Base-by-base conservation (phyloP, 1,284 basidiomycete genomes). In the Sporisorium scitamineum region DNA sequence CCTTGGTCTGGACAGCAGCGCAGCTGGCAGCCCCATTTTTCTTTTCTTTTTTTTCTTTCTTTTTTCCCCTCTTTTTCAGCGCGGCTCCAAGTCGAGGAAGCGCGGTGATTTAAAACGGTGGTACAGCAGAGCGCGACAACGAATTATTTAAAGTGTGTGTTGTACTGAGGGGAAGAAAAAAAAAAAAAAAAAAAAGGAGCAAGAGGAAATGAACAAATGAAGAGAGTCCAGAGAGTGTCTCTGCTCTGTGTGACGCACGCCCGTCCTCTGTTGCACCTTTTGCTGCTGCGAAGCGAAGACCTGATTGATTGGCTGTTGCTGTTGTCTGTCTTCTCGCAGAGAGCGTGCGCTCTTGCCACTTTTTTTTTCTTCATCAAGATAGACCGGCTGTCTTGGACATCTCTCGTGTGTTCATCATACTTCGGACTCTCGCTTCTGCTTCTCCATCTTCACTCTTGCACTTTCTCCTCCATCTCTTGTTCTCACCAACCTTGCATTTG, bases 261-360 rank as follows among this genome's bases (percentile, higher is more conserved):
- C n/a, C n/a, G n/a, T 37, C 9, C 7, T 39, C 37, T n/a, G 14
- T n/a, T n/a, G 18, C n/a, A n/a, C n/a, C n/a, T n/a, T n/a, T n/a
- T n/a, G n/a, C n/a, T n/a, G n/a, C n/a, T n/a, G n/a, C n/a, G n/a
- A n/a, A n/a, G n/a, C 37, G 37, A 39, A 37, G 44, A 11, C 34
- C 22, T 57, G 56, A 41, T 48, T 65, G 50, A 41, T 29, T 61
- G 58, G 37, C 34, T 48, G 39, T 26, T 44, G 48, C 45, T n/a
- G n/a, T n/a, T n/a, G n/a, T 63, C 39, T 41, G 41, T 27, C 48
- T 55, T 53, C 37, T 39, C 13, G 34, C 34, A 34, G 11, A 13
- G 11, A 34, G 34, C 16, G 13, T 39, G 55, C 55, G 55, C 62
- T 50, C 62, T 54, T 62, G 61, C 61, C 60, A 62, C 53, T 62